Evolutionary conservation across 306 rosid species (phyloP).

Genomic region (Crotalaria pallida): DNA sequence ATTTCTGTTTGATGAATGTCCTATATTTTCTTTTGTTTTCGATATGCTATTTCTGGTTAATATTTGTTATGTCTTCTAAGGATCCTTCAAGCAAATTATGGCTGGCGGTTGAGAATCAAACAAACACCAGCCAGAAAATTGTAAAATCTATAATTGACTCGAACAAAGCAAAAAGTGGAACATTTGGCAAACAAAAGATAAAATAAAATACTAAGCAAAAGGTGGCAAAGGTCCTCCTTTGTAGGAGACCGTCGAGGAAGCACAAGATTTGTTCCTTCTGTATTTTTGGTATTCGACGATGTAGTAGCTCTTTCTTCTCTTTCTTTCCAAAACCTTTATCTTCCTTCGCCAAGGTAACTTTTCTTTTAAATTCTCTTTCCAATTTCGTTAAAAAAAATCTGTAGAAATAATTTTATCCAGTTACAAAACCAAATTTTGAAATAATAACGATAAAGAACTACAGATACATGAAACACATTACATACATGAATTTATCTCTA

Average conservation of each 20-base stretch:
- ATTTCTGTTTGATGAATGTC: neutral
- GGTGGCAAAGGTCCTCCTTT: slow-evolving; percentile 41
- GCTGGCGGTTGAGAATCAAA: neutral
- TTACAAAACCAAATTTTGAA: neutral
- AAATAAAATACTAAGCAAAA: slow-evolving; percentile 27
- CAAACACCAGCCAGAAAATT: slow-evolving; percentile 30
- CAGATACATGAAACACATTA: too few species aligned
- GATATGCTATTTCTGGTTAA: slow-evolving; percentile 6
- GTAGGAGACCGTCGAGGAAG: slow-evolving; percentile 48
- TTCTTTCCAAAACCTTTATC: slow-evolving; percentile 25
- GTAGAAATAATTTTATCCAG: neutral
- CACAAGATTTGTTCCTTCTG: slow-evolving; percentile 19
- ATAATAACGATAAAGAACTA: neutral
- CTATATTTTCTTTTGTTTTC: neutral
- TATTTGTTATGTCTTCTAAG: neutral
- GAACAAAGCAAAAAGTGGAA: slow-evolving; percentile 36
- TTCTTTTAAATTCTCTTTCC: neutral
- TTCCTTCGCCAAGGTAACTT: slow-evolving; percentile 38
- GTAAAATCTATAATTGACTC: slow-evolving; percentile 44
- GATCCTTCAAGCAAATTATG: neutral
- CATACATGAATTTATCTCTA: neutral
- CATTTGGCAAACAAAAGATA: too few species aligned
- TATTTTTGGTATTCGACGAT: slow-evolving; percentile 1
- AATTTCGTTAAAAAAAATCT: neutral
- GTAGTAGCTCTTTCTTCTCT: slow-evolving; percentile 18